Base-by-base conservation (phyloP, 805 yeast species). In the Kluyveromyces nonfermentans region DNA sequence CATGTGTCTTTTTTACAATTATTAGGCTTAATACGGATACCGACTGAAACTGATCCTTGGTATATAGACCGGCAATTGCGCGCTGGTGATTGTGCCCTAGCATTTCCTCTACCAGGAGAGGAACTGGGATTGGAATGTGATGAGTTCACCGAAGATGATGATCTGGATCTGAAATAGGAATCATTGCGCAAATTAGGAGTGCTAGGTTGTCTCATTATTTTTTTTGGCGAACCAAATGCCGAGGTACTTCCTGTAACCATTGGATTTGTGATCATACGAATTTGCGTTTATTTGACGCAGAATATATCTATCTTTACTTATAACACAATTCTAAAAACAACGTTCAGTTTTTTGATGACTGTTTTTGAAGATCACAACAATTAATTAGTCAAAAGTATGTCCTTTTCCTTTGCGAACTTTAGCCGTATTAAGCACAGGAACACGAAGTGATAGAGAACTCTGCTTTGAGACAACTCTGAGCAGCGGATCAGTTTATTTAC, bases 1-100 rank as follows among this genome's bases (percentile, higher is more conserved):
- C 64, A 55, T 8, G 65, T 62, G 46, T 63, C 64, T 31, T 56
- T 59, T 20, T 63, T 49, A 36, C 53, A 49, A 40, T 14, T 55
- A 50, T 51, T 68, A 0, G 96, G 96, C 50, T 82, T 80, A 15
- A 89, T 87, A 48, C 96, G 68, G 10, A 87, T 74, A 0, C 88
- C 75, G 1, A 87, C 96, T 1, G 77, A 73, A 49, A 87, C 86
- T 14, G 81, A 71, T 1, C 94, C 94, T 4, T 77, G 71, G 54
- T 82, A 84, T 0, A 65, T 55, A 38, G 48, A 17, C 20, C 33
- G 17, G 15, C 32, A 15, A 19, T 12, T 20, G 7, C 34, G 39
- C 22, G 25, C 41, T 18, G 33, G 40, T 12, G 44, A 40, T 14
- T 41, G 39, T 3, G 42, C 20, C 16, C 37, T 37, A 4, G 44